phyloP scores from a whole-genome alignment of 2,329 filamentous ascomycete species.

The Colletotrichum eleusines region DNA sequence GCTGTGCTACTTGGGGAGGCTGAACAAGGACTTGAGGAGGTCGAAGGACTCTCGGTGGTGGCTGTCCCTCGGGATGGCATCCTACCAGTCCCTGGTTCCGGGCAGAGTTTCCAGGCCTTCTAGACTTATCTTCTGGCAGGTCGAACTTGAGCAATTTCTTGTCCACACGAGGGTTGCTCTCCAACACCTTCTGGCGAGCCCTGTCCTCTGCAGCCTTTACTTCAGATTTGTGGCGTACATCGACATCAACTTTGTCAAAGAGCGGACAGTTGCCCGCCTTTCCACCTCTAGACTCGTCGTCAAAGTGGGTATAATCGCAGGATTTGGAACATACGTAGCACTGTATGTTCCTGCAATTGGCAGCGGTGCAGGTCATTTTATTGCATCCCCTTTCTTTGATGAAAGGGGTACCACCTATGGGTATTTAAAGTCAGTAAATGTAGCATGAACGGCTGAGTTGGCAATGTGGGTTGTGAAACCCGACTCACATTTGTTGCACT shows the following conservation, averaged over 20 bases:
- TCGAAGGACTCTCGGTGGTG: not conserved
- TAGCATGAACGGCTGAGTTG: not conserved
- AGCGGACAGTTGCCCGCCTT: constrained; percentile 72
- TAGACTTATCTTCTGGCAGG: constrained; percentile 65
- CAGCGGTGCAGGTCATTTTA: constrained; percentile 79
- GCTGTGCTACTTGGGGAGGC: not conserved
- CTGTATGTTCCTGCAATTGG: constrained; percentile 63
- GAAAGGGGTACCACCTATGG: constrained; percentile 74
- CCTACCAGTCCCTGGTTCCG: not conserved
- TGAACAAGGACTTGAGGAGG: not conserved
- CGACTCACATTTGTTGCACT: constrained; percentile 73
- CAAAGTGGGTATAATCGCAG: constrained; percentile 78
- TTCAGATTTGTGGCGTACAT: constrained; percentile 72
- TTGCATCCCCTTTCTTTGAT: constrained; percentile 86
- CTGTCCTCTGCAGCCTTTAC: constrained; percentile 71
- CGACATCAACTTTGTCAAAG: constrained; percentile 70
- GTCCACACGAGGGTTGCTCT: constrained; percentile 71
- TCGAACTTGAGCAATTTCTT: constrained; percentile 69
- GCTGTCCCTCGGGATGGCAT: not conserved
- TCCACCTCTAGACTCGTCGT: constrained; percentile 62
- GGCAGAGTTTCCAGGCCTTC: too few species aligned
- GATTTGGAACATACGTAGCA: constrained; percentile 81
- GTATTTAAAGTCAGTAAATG: constrained; percentile 32
- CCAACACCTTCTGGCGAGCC: constrained; percentile 65
- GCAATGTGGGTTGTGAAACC: not conserved